Evolutionary conservation across 129 eudicot genomes (phyloP).

Genomic region (Arctium lappa): DNA sequence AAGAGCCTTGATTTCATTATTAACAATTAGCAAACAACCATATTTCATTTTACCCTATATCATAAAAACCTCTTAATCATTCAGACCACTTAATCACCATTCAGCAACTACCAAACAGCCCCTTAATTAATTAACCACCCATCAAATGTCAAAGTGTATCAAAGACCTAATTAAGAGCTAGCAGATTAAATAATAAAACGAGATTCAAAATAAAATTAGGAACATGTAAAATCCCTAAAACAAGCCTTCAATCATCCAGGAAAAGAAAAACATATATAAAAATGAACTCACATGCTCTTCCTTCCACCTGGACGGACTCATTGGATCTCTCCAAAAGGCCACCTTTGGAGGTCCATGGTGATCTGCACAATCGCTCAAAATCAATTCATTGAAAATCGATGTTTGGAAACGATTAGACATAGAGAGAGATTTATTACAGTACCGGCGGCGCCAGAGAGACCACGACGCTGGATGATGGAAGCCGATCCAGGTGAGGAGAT

Average conservation of each 20-base stretch:
- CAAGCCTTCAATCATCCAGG: neutral
- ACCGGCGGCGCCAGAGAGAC: constrained; percentile 67
- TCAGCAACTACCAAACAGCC: too few species aligned
- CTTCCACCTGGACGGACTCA: constrained; percentile 76
- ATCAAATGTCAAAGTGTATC: too few species aligned
- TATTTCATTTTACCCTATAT: too few species aligned
- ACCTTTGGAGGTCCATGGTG: constrained; percentile 77
- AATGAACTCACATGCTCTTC: constrained; percentile 65
- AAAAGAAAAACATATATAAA: neutral
- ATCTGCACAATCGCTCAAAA: constrained; percentile 37
- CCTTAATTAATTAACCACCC: too few species aligned
- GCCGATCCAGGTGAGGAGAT: constrained; percentile 33
- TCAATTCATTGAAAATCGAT: neutral
- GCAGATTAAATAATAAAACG: too few species aligned
- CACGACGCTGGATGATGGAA: constrained; percentile 49
- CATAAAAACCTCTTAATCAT: too few species aligned
- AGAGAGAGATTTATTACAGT: neutral
- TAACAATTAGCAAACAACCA: too few species aligned
- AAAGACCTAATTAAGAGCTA: too few species aligned
- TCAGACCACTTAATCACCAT: too few species aligned
- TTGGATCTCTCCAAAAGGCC: constrained; percentile 64
- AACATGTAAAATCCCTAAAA: neutral
- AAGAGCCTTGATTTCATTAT: too few species aligned
- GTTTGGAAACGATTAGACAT: neutral
- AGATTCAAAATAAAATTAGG: neutral